A percentile compares a stretch with the other conserved stretches of the same genome.
These are phyloP conservation scores for Mycena belliarum DNA, from an alignment of 768 basidiomycete genomes.

Conservation along the genomic window DNA sequence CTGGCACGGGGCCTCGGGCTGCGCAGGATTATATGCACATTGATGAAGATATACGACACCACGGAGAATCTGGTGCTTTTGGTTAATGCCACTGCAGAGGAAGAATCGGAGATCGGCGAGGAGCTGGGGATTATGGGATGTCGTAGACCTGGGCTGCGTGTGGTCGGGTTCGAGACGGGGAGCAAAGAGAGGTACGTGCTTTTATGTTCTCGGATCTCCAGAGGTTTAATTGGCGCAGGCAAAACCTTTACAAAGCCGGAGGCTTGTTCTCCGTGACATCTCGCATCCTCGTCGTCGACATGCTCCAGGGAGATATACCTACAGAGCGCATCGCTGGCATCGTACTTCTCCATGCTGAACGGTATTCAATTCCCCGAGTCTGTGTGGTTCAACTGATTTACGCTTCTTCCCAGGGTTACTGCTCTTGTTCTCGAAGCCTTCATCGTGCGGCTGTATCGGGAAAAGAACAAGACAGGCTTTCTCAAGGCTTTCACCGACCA, in stretches of 20 bases:
- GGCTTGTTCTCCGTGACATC: slow-evolving; percentile 92
- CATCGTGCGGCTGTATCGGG: slow-evolving; percentile 86
- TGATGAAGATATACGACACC: slow-evolving; percentile 91
- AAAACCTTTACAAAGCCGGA: slow-evolving; percentile 83
- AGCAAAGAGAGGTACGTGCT: slow-evolving; percentile 72
- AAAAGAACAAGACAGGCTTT: slow-evolving; percentile 88
- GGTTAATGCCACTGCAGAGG: slow-evolving; percentile 81
- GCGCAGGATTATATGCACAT: slow-evolving; percentile 76
- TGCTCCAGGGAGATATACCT: slow-evolving; percentile 86
- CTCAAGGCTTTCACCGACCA: slow-evolving; percentile 97
- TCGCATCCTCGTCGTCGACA: slow-evolving; percentile 92
- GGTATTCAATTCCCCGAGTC: slow-evolving; percentile 46
- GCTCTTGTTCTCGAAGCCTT: slow-evolving; percentile 88
- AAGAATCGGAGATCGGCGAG: slow-evolving; percentile 89
- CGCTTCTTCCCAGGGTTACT: slow-evolving; percentile 61
- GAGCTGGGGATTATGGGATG: slow-evolving; percentile 93
- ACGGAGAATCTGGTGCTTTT: slow-evolving; percentile 82
- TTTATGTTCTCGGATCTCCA: neutral
- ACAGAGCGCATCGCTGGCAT: slow-evolving; percentile 86
- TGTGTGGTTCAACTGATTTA: neutral
- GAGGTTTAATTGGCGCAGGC: slow-evolving; percentile 36
- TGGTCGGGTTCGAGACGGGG: slow-evolving; percentile 81
- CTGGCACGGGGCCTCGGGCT: slow-evolving; percentile 91
- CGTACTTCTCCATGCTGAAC: slow-evolving; percentile 88
- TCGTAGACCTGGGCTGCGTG: slow-evolving; percentile 78